These are phyloP conservation scores for Mycena albidolilacea DNA, from an alignment of 768 basidiomycete genomes.

Conservation along the genomic window DNA sequence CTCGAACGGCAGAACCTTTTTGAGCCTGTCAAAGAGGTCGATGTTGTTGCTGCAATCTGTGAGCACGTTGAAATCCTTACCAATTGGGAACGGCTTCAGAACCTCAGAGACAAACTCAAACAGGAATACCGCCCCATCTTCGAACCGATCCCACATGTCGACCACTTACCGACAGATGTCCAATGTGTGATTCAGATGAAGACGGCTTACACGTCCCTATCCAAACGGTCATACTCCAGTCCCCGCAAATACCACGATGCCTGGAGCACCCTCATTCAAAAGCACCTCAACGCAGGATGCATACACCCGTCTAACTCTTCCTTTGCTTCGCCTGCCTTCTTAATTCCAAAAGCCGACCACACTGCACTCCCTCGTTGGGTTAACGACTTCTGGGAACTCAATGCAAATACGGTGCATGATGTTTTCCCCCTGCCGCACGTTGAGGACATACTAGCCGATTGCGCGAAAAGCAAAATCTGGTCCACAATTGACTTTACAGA, in stretches of 20 bases:
- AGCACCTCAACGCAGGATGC: slow-evolving; percentile 48
- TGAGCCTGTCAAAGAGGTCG: not conserved
- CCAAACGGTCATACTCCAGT: slow-evolving; percentile 41
- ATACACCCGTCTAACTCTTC: slow-evolving; percentile 44
- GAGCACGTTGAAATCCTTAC: not conserved
- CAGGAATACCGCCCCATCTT: slow-evolving; percentile 39
- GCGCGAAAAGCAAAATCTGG: slow-evolving; percentile 53
- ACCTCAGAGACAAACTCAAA: slow-evolving; percentile 16
- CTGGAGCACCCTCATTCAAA: slow-evolving; percentile 47
- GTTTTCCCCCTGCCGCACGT: slow-evolving; percentile 45
- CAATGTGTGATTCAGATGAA: slow-evolving; percentile 41
- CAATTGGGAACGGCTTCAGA: not conserved
- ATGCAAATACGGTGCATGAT: slow-evolving; percentile 44
- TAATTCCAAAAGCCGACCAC: slow-evolving; percentile 51
- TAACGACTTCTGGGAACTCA: slow-evolving; percentile 46
- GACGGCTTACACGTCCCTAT: slow-evolving; percentile 41
- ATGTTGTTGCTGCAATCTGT: slow-evolving; percentile 10
- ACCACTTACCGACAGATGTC: slow-evolving; percentile 41
- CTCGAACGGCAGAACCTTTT: not conserved
- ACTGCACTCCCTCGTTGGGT: slow-evolving; percentile 44
- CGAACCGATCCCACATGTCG: slow-evolving; percentile 40
- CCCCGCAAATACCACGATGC: slow-evolving; percentile 50
- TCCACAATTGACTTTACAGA: slow-evolving; percentile 58
- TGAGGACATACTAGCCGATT: slow-evolving; percentile 51
- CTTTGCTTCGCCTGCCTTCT: slow-evolving; percentile 49